Base-by-base conservation (phyloP, 352 stramenopile genomes). In the Pythium utonaiense region DNA sequence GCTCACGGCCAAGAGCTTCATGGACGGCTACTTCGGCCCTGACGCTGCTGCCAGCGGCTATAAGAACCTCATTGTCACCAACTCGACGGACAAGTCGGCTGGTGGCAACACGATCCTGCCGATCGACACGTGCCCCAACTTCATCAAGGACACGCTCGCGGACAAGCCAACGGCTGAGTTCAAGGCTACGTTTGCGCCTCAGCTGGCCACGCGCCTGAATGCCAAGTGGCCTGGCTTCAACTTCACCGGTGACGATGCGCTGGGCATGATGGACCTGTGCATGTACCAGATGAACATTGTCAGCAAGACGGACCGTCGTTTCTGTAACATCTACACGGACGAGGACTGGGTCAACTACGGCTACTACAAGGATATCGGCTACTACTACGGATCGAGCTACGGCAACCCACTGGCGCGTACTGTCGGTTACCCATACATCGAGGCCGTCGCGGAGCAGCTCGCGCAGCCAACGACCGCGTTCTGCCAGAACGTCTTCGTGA, bases 241-340 rank as follows among this genome's bases (percentile, higher is more conserved):
- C 0, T 71, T 82, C 60, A 71, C 54, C 14, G 51, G 56, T 2
- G 69, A 78, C 45, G 73, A 79, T 25, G 45, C 69, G 1, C 24
- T 72, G 7, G 74, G 69, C 9, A 61, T 85, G 42, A 85, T 82
- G 75, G 75, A 85, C 60, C 57, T 85, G 36, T 85, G 75, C 60
- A 78, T 75, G 66, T 85, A 82, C 62, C 69, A 85, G 59, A 72
- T 72, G 41, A 82, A 82, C 48, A 70, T 77, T 25, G 47, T 76
- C 13, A 67, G 68, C 52, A 80, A 82, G 55, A 56, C 63, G 45
- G 49, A 70, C 57, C 48, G 70, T 4, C 60, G 72, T 54, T 80
- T 82, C 65, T 85, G 75, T 34, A 33, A 60, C 33, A 57, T 85
- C 52, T 85, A 82, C 64, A 77, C 73, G 16, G 75, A 85, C 59